phyloP scores from a whole-genome alignment of 495 filamentous ascomycete species.

The Penicillium malachiteum region DNA sequence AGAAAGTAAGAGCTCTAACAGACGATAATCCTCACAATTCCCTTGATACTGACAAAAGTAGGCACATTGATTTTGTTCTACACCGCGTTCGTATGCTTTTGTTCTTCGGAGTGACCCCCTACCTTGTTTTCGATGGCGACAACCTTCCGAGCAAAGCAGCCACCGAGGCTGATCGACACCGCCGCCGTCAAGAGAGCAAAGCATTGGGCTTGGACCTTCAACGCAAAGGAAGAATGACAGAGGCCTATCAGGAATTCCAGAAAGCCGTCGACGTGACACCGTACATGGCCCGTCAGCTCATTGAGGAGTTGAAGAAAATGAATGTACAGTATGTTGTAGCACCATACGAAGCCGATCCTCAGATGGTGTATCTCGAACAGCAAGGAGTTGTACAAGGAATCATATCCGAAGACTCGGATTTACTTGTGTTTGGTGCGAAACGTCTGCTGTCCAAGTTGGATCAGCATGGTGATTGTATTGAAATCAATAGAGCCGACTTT shows the following conservation, averaged over 20 bases:
- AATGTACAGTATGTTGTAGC: conserved; percentile 88
- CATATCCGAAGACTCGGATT: conserved; percentile 93
- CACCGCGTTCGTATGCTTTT: conserved; percentile 88
- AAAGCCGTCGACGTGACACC: conserved; percentile 97
- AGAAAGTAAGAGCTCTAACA: conserved; percentile 60
- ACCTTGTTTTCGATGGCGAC: conserved; percentile 94
- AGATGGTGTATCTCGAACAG: conserved; percentile 89
- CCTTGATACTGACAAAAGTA: conserved; percentile 30
- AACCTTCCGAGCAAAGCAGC: conserved; percentile 91
- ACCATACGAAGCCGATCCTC: conserved; percentile 96
- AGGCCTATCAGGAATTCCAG: conserved; percentile 84
- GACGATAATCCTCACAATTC: background rate
- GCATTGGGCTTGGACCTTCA: conserved; percentile 75
- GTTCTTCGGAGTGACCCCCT: conserved; percentile 89
- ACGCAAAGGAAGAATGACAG: conserved; percentile 70
- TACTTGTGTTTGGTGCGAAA: conserved; percentile 92
- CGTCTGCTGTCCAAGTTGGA: conserved; percentile 91
- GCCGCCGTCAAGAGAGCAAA: conserved; percentile 70
- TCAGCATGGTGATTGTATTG: conserved; percentile 86
- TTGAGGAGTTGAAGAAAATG: conserved; percentile 82
- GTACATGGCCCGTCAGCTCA: conserved; percentile 87
- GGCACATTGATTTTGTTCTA: conserved; percentile 90
- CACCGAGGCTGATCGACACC: conserved; percentile 74
- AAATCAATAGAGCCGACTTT: conserved; percentile 86
- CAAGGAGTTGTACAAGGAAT: conserved; percentile 81